These are phyloP conservation scores for Silene coronaria DNA, from an alignment of 179 eudicot genomes.

Conservation along the genomic window DNA sequence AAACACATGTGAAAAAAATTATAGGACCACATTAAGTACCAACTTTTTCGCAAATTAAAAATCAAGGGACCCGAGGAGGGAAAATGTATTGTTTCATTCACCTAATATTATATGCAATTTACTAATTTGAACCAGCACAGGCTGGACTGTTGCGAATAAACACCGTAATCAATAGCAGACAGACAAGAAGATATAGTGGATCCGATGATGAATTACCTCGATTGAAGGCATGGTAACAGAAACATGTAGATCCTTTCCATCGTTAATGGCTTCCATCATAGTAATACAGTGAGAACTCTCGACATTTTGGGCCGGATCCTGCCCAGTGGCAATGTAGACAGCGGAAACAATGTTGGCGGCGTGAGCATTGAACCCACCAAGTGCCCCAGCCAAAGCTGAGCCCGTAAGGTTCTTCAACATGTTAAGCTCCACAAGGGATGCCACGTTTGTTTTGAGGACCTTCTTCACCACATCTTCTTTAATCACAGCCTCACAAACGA, in stretches of 20 bases:
- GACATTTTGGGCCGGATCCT: conserved; percentile 51
- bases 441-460: conserved; percentile 44
- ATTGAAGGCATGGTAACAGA: conserved; percentile 51
- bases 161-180: neutral
- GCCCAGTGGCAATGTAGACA: conserved; percentile 44
- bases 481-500: conserved; percentile 47
- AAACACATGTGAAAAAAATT: neutral
- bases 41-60: neutral
- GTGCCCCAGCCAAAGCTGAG: conserved; percentile 46
- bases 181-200: neutral
- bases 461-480: conserved; percentile 41
- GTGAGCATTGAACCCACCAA: conserved; percentile 48
- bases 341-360: conserved; percentile 49
- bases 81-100: neutral
- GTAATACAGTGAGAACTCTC: conserved; percentile 54
- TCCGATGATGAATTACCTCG: conserved; percentile 30
- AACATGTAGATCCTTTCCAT: conserved; percentile 41
- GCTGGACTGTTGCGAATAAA: too few species aligned
- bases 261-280: conserved; percentile 49
- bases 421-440: conserved; percentile 48
- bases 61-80: neutral
- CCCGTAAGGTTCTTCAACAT: conserved; percentile 48
- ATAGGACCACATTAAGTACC: conserved; percentile 5
- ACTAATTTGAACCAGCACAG: neutral
- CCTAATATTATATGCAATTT: neutral